These are phyloP conservation scores for Physcia stellaris DNA, from an alignment of 495 filamentous ascomycete genomes.

Conservation along the genomic window DNA sequence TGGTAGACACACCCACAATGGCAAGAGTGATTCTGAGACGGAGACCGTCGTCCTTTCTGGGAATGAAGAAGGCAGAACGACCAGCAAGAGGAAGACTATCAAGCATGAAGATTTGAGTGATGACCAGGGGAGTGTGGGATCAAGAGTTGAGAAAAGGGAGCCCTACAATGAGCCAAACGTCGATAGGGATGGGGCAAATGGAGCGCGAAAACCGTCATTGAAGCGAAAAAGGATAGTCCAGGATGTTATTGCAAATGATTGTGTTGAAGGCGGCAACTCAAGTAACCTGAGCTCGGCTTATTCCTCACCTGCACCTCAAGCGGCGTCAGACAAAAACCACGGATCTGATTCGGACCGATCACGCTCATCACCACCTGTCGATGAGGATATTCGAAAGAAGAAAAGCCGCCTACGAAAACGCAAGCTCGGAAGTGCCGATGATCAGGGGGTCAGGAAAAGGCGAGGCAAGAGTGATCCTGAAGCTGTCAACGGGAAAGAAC, in stretches of 20 bases:
- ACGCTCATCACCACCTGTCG: constrained; percentile 15
- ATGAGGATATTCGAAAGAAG: constrained; percentile 8
- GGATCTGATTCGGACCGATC: constrained; percentile 24
- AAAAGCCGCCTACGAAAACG: constrained; percentile 10
- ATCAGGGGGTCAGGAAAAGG: constrained; percentile 4
- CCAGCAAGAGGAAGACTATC: constrained; percentile 54
- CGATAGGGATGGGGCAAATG: constrained; percentile 10
- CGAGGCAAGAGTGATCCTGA: constrained; percentile 12
- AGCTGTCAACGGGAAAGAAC: constrained; percentile 13
- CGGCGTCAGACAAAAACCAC: constrained; percentile 21
- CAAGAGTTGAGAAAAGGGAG: constrained; percentile 17
- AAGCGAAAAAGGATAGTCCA: constrained; percentile 14
- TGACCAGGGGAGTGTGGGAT: constrained; percentile 30
- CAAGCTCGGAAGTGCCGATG: constrained; percentile 7
- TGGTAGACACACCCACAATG: constrained; percentile 2
- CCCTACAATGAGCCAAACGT: constrained; percentile 14
- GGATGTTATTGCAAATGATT: constrained; percentile 1
- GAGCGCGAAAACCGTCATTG: constrained; percentile 7
- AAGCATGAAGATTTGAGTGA: constrained; percentile 55
- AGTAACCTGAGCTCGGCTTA: constrained; percentile 16
- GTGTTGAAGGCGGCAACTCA: constrained; percentile 8
- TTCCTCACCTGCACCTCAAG: constrained; percentile 12
- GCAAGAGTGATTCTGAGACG: constrained; percentile 59
- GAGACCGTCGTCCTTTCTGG: constrained; percentile 68
- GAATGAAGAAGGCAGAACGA: constrained; percentile 54